These are phyloP conservation scores for Yarrowia bubula DNA, from an alignment of 805 yeast genomes.

Conservation along the genomic window DNA sequence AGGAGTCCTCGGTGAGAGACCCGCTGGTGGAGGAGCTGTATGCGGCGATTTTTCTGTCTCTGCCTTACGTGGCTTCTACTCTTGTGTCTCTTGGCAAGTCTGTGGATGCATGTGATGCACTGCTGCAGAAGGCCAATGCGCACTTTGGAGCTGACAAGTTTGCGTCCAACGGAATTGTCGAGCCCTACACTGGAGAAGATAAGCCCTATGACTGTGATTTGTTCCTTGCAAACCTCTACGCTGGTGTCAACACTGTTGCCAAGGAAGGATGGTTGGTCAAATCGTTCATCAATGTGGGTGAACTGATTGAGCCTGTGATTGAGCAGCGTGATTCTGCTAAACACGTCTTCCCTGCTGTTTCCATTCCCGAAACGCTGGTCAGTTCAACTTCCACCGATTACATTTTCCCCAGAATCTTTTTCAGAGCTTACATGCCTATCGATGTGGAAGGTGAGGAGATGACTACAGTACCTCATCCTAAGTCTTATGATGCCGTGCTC, in stretches of 20 bases:
- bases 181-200: slow-evolving; percentile 19
- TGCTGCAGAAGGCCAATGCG: background rate
- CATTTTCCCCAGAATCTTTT: slow-evolving; percentile 57
- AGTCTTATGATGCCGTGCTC: slow-evolving; percentile 55
- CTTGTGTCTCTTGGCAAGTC: background rate
- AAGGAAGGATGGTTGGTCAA: slow-evolving; percentile 33
- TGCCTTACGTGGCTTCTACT: slow-evolving; percentile 46
- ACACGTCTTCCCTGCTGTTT: slow-evolving; percentile 40
- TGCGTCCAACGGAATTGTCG: slow-evolving; percentile 5
- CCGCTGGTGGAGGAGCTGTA: slow-evolving; percentile 70
- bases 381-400: slow-evolving; percentile 42
- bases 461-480: slow-evolving; percentile 62
- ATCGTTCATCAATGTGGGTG: slow-evolving; percentile 31
- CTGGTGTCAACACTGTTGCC: slow-evolving; percentile 7
- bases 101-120: background rate
- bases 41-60: slow-evolving; percentile 56
- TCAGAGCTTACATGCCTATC: slow-evolving; percentile 54
- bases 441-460: slow-evolving; percentile 46
- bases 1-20: slow-evolving; percentile 34
- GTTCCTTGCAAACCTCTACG: background rate
- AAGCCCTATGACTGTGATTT: background rate
- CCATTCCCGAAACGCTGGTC: slow-evolving; percentile 34
- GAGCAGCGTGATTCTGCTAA: background rate
- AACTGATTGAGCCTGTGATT: slow-evolving; percentile 25
- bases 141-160: background rate